These are phyloP conservation scores for Dictyostelium intermedium DNA, from an alignment of 78 protist species.

Conservation along the genomic window DNA sequence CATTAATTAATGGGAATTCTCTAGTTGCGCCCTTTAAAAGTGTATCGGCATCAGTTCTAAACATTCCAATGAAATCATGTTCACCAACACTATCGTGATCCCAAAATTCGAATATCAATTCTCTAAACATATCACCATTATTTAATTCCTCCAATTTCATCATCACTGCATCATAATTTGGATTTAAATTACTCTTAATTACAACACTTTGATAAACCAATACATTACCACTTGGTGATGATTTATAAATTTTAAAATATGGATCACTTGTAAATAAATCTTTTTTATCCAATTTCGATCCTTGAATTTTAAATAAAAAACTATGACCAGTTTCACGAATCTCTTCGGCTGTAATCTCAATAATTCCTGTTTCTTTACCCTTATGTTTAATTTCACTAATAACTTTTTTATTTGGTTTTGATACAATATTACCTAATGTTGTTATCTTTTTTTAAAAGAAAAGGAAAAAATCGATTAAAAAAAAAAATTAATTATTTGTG, in stretches of 20 bases:
- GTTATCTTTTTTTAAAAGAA: background rate
- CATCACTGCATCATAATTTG: conserved; percentile 25
- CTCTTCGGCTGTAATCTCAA: conserved; percentile 21
- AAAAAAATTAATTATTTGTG: background rate
- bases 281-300: background rate
- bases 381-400: background rate
- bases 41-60: background rate
- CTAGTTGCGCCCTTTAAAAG: background rate
- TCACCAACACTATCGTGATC: conserved; percentile 76
- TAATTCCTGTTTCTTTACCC: conserved; percentile 2
- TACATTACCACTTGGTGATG: background rate
- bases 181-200: conserved; percentile 56
- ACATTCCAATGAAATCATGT: conserved; percentile 82
- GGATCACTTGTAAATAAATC: conserved; percentile 77
- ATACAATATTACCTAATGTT: background rate
- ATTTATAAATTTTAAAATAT: conserved; percentile 29
- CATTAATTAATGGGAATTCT: conserved; percentile 14
- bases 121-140: background rate
- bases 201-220: conserved; percentile 68
- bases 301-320: background rate
- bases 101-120: conserved; percentile 43
- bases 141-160: background rate
- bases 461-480: background rate
- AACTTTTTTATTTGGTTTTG: background rate
- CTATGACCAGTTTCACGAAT: background rate